A percentile compares a stretch with the other conserved stretches of the same genome.
These are phyloP conservation scores for Blastocystis sp. DNA, from an alignment of 352 stramenopile genomes.

Conservation along the genomic window DNA sequence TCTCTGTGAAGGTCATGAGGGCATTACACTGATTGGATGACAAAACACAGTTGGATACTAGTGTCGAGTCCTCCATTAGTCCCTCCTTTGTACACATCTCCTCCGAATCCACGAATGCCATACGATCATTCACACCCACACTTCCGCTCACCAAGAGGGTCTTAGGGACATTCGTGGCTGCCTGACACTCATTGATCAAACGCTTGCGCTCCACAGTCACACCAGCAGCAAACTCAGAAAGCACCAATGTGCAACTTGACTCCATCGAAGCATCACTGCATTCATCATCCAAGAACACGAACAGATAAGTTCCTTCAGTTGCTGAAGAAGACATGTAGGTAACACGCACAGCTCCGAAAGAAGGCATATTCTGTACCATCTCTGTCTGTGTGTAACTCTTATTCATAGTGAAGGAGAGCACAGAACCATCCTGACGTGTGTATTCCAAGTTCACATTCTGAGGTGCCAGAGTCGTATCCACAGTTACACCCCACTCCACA, in stretches of 20 bases:
- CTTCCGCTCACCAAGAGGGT: constrained; percentile 13
- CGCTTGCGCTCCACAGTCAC: constrained; percentile 8
- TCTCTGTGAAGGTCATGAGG: constrained; percentile 7
- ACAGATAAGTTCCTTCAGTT: not conserved
- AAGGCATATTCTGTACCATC: not conserved
- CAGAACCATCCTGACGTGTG: not conserved
- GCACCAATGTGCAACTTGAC: not conserved
- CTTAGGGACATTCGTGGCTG: constrained; percentile 22
- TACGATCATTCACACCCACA: constrained; percentile 27
- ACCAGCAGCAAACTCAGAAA: not conserved
- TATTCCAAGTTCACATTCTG: not conserved
- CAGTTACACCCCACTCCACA: constrained; percentile 32
- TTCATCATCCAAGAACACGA: constrained; percentile 63
- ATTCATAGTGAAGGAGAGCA: not conserved
- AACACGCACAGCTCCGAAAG: constrained; percentile 40
- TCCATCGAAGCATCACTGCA: constrained; percentile 14
- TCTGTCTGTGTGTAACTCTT: not conserved
- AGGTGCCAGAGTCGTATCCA: not conserved
- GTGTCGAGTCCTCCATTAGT: not conserved
- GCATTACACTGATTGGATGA: not conserved
- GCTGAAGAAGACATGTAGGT: not conserved
- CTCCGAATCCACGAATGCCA: constrained; percentile 48
- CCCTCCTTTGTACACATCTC: constrained; percentile 19
- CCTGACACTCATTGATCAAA: constrained; percentile 42
- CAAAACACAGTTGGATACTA: not conserved